Base-by-base conservation (phyloP, 2,329 filamentous ascomycete genomes). In the Mycogone perniciosa region DNA sequence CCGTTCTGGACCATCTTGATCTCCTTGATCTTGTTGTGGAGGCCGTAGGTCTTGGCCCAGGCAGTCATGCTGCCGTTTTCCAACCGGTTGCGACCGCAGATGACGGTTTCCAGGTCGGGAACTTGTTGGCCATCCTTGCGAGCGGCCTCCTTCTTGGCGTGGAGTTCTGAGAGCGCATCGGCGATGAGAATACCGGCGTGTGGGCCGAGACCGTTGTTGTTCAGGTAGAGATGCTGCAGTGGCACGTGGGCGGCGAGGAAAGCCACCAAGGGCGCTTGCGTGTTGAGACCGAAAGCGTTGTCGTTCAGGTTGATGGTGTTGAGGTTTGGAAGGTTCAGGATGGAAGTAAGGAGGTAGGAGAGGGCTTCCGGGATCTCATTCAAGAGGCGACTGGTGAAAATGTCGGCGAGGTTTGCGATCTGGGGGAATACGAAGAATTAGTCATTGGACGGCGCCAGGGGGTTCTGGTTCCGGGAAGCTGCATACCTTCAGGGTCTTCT, bases 1-100 rank as follows among this genome's bases (percentile, higher is more conserved):
- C 93, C 93, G 67, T 99, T 97, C 71, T 97, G 93, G 29, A 95
- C 89, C 93, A 99, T 97, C 77, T 92, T 95, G 60, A 99, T 82
- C 53, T 84, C 84, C 71, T 85, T 87, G 56, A 99, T 80, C 51
- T 86, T 85, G 58, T 80, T 83, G 66, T 97, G 89, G 52, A 92
- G 84, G 62, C 84, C 82, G 68, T 89, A 96, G 1, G 89, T 80
- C 67, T 86, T 87, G 39, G 91, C 90, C 93, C 93, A 99, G 0
- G 92, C 91, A 10, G 81, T 82, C 93, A 99, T 99, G 65, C 86
- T 93, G 59, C 92, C 93, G 62, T 91, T 96, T 74, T 99, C 93
- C 45, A 99, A 79, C 59, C 93, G 80, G 73, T 99, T 99, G 59
- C 93, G 88, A 39, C 93, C 93, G 69, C 93, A 99, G 64, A 97